Percentiles rank a stretch among this genome's conserved stretches.
These are phyloP conservation scores for Grosmannia penicillata DNA, from an alignment of 2,329 filamentous ascomycete genomes.

Conservation along the genomic window DNA sequence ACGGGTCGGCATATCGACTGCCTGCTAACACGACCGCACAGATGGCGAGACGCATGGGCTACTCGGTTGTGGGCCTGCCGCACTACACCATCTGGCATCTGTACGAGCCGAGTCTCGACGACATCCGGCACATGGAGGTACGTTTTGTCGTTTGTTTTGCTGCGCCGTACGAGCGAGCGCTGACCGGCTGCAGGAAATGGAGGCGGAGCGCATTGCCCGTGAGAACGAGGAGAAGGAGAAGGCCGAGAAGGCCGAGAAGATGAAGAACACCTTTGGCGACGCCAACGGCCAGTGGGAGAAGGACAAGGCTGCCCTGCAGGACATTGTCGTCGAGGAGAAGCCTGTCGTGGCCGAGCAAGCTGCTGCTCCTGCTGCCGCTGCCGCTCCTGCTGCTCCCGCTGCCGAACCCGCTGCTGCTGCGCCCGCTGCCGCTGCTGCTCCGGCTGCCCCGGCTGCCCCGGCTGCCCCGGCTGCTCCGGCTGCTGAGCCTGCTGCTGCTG, in stretches of 20 bases:
- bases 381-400: neutral
- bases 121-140: slow-evolving; percentile 91
- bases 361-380: slow-evolving; percentile 1
- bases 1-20: too few relatives aligned
- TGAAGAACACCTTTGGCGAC: slow-evolving; percentile 69
- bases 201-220: slow-evolving; percentile 63
- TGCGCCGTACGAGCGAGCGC: neutral
- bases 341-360: slow-evolving; percentile 5
- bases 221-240: slow-evolving; percentile 69
- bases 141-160: slow-evolving; percentile 7
- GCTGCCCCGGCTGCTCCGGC: neutral
- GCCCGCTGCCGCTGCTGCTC: neutral
- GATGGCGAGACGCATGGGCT: slow-evolving; percentile 97
- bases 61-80: slow-evolving; percentile 85
- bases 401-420: neutral
- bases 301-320: slow-evolving; percentile 67
- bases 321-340: slow-evolving; percentile 45
- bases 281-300: slow-evolving; percentile 73
- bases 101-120: slow-evolving; percentile 96
- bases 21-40: slow-evolving; percentile 20
- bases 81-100: slow-evolving; percentile 99
- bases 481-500: neutral
- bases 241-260: slow-evolving; percentile 57
- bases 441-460: neutral
- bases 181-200: slow-evolving; percentile 57